Conservation (phyloP, 495 filamentous ascomycete species). For the Penicillium paxilli region DNA sequence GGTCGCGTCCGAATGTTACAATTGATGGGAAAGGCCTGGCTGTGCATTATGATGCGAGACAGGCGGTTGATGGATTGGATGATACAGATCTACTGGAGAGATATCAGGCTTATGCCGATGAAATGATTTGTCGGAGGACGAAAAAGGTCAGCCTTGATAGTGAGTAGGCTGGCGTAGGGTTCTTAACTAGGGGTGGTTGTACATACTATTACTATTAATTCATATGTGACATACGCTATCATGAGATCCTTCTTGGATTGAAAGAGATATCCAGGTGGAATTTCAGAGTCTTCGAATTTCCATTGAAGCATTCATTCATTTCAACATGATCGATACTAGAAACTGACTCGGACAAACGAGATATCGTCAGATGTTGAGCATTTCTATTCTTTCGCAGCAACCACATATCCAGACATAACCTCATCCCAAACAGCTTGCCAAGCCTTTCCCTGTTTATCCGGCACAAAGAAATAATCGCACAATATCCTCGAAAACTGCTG, state of each 20-base stretch:
- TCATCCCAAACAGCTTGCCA: conserved; percentile 36
- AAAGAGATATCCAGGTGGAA: no score
- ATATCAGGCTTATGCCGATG: conserved; percentile 52
- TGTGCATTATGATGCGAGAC: conserved; percentile 47
- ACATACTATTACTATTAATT: no score
- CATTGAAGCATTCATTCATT: no score
- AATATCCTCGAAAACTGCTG: conserved; percentile 26
- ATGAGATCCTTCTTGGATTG: no score
- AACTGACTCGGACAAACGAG: no score
- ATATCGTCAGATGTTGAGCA: no score
- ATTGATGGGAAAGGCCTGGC: conserved; percentile 55
- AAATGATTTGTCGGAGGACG: conserved; percentile 48
- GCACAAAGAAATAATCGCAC: conserved; percentile 26
- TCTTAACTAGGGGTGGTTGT: no score
- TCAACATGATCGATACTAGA: no score
- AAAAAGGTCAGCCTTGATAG: background rate
- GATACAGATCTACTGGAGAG: conserved; percentile 52
- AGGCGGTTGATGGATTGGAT: conserved; percentile 38
- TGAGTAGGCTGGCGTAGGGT: no score
- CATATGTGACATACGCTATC: no score
- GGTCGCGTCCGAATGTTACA: conserved; percentile 28
- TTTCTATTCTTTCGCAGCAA: conserved; percentile 16
- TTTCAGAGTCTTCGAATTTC: no score
- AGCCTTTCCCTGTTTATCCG: conserved; percentile 10
- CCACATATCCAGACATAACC: conserved; percentile 23